Evolutionary conservation across 2,329 filamentous ascomycete genomes (phyloP), one percentile per base, ranked within the genome.

Genomic region (Chrysoporthe austroafricana): DNA sequence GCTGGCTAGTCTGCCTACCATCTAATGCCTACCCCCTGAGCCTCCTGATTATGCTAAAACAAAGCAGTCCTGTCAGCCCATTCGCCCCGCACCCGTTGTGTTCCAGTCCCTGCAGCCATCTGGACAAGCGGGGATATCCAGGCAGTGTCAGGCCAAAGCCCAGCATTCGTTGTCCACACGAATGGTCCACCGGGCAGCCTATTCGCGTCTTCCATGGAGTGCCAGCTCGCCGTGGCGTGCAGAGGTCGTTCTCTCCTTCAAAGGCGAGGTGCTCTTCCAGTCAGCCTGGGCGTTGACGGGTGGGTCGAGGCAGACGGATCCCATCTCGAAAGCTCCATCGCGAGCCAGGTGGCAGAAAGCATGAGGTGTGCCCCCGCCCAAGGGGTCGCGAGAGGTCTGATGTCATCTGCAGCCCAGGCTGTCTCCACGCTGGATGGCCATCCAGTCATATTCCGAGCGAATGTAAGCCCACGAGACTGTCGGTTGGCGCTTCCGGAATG

Each of bases 401-500:
- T 67, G 66, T 67, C 66, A 67, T 52, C 2, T 21, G 8, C 21
- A 59, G 21, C 11, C 26, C 32, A 34, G 50, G 13, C 16, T 54
- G 26, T 34, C 66, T 36, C 66, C 66, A 56, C 52, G 56, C 18
- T 46, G 26, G 46, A 39, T 18, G 11, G 39, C 62, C 59, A 46
- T 21, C 66, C 66, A 67, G 39, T 67, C 66, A 67, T 36, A 46
- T 60, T 54, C 46, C 11, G 14, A 46, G 56, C 58, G 66, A 67
- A 64, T 61, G 66, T 67, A 62, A 67, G 66, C 66, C 54, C 34
- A 39, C 43, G 43, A 62, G 44, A 18, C 32, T 11, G 21, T 11
- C 44, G 7, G 43, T 32, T 48, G 16, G 3, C 13, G 9, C 26
- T n/a, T 16, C 16, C 32, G 18, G 18, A 50, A 32, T 50, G 60